phyloP scores from a whole-genome alignment of 768 basidiomycete genomes.

The Phylloporus sp. region DNA sequence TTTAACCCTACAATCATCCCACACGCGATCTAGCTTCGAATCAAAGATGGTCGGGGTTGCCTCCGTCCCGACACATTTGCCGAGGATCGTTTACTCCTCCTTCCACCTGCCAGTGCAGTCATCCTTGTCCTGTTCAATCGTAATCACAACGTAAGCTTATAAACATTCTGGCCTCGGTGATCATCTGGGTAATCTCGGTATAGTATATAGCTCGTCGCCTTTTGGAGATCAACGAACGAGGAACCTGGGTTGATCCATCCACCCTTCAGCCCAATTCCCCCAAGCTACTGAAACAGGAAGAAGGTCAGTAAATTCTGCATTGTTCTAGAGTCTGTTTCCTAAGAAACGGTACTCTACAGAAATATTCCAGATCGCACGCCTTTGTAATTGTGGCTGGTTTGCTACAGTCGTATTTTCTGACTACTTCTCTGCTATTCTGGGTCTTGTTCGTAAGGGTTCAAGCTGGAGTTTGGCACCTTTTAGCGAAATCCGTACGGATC shows the following conservation, averaged over 20 bases:
- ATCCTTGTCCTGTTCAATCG: slow-evolving; percentile 83
- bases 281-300: slow-evolving; percentile 50
- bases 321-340: neutral
- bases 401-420: slow-evolving; percentile 74
- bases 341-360: slow-evolving; percentile 37
- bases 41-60: slow-evolving; percentile 58
- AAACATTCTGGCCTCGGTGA: neutral
- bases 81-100: slow-evolving; percentile 69
- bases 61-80: slow-evolving; percentile 71
- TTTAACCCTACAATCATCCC: neutral
- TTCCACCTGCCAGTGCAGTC: slow-evolving; percentile 72
- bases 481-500: slow-evolving; percentile 61
- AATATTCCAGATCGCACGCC: slow-evolving; percentile 76
- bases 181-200: neutral
- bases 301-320: slow-evolving; percentile 28
- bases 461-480: slow-evolving; percentile 78
- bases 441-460: slow-evolving; percentile 69
- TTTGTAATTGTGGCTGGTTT: slow-evolving; percentile 81
- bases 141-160: slow-evolving; percentile 72
- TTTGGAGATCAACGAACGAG: slow-evolving; percentile 76
- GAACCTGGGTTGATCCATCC: slow-evolving; percentile 53
- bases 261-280: slow-evolving; percentile 31
- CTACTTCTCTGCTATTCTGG: slow-evolving; percentile 76
- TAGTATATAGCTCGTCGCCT: slow-evolving; percentile 78
- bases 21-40: slow-evolving; percentile 21